A percentile compares a stretch with the other conserved stretches of the same genome.
Evolutionary conservation across 2,329 filamentous ascomycete genomes (phyloP).

Genomic region (Aphanoascus verrucosus): DNA sequence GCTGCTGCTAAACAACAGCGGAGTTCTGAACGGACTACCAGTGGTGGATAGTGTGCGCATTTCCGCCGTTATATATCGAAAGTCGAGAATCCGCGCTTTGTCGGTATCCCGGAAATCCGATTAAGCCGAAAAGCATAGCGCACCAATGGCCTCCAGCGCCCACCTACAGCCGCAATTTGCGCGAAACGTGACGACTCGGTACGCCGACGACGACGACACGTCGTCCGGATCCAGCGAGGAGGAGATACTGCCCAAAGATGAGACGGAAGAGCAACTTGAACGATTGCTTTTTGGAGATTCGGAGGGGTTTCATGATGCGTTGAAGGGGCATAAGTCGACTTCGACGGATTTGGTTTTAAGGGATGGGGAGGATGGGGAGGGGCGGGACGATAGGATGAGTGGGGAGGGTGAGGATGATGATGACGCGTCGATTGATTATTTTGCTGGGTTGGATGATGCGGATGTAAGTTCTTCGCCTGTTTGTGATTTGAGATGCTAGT

Average conservation of each 20-base stretch:
- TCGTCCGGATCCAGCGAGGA: conserved; percentile 23
- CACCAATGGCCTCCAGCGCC: conserved; percentile 3
- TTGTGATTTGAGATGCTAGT: neutral
- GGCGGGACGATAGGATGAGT: conserved; percentile 22
- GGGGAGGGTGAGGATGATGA: too few relatives aligned
- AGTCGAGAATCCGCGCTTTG: too few relatives aligned
- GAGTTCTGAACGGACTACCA: too few relatives aligned
- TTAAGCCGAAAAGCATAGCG: neutral
- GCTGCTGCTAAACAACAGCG: too few relatives aligned
- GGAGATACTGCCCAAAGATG: conserved; percentile 49
- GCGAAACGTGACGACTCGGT: conserved; percentile 20
- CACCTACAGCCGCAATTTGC: conserved; percentile 10
- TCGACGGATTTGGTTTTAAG: conserved; percentile 30
- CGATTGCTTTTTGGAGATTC: conserved; percentile 79
- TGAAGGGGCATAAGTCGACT: conserved; percentile 49
- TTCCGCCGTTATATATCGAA: too few relatives aligned
- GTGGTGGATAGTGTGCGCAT: too few relatives aligned
- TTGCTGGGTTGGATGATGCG: conserved; percentile 62
- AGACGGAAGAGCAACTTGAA: conserved; percentile 75
- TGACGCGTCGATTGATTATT: conserved; percentile 40
- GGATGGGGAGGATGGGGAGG: conserved; percentile 24
- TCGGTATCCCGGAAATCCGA: too few relatives aligned
- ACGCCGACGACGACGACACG: conserved; percentile 23
- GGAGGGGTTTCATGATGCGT: conserved; percentile 63
- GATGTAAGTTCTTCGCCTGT: conserved; percentile 41